Base-by-base conservation (phyloP, 805 yeast species). In the Hanseniaspora nectarophila region DNA sequence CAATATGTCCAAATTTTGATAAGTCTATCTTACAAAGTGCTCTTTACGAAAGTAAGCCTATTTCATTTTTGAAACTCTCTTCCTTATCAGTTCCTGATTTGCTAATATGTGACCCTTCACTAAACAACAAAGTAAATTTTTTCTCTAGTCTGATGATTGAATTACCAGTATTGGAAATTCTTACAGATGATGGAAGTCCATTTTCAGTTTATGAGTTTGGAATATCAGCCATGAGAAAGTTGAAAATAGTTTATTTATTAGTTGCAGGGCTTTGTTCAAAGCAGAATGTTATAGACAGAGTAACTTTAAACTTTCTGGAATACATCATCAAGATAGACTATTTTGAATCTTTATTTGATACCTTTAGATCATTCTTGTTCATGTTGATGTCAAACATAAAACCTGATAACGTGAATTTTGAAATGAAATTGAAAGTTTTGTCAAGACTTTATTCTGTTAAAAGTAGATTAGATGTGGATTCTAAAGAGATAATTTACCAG, bases 191-290 rank as follows among this genome's bases (percentile, higher is more conserved):
- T 9, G 21, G 15, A 5, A 26, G 7, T 7, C 21, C 18, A n/a
- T 26, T 40, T 4, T n/a, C 32, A 13, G 37, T 37, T 15, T 28
- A 20, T 23, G 51, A 46, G 9, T 38, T 18, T 20, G 16, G 6
- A 3, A 31, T 46, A 7, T 37, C 40, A 21, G 33, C 24, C 1
- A 5, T 46, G 23, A 47, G 51, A 38, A 47, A 47, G 33, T 31
- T 47, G 28, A 47, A 47, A 33, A 13, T 47, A 8, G 13, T 47
- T 2, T 47, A 39, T 20, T 43, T 47, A 5, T 26, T 47, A 24
- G 26, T 47, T 24, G 7, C 13, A 18, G 43, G 35, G 7, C 10
- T 33, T 5, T 32, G 20, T 8, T 12, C 18, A 23, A 31, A 33
- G 1, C 16, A 16, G n/a, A 5, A 10, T n/a, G 13, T 47, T 16